Evolutionary conservation across 495 filamentous ascomycete species (phyloP).

Genomic region (Copromyces sp.): DNA sequence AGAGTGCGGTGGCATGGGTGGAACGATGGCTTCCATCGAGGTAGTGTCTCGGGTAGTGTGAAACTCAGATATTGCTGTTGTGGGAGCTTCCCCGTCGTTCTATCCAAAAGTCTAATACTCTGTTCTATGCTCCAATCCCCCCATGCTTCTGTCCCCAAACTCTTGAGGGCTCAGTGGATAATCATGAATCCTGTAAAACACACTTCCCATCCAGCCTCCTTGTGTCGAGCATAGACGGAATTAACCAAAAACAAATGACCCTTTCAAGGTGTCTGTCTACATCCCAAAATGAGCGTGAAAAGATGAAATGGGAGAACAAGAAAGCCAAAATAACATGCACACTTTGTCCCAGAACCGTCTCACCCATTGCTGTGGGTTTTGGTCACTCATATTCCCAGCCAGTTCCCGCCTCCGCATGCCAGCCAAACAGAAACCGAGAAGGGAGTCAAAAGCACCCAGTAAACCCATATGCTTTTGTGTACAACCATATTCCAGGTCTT

Average conservation of each 20-base stretch:
- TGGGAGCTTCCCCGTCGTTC: not conserved
- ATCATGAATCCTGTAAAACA: not conserved
- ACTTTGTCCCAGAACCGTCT: not conserved
- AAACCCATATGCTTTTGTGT: not conserved
- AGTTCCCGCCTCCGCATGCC: slow-evolving; percentile 1
- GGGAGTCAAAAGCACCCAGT: not conserved
- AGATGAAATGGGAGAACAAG: not conserved
- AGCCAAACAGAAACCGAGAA: slow-evolving; percentile 1
- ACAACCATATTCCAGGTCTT: not conserved
- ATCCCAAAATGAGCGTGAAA: not conserved
- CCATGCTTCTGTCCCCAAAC: not conserved
- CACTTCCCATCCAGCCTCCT: not conserved
- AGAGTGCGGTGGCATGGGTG: not conserved
- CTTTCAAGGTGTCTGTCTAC: not conserved
- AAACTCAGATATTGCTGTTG: not conserved
- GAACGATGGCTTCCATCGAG: not conserved
- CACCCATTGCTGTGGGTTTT: not conserved
- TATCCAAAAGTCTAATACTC: not conserved
- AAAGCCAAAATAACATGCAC: not conserved
- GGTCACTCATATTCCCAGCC: not conserved
- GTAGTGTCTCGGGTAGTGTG: not conserved
- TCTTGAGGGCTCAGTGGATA: not conserved
- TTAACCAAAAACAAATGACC: not conserved
- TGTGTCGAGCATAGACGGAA: not conserved
- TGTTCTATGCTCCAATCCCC: not conserved